phyloP scores from a whole-genome alignment of 1,139 yeast species.

The Zygoascus sp. region DNA sequence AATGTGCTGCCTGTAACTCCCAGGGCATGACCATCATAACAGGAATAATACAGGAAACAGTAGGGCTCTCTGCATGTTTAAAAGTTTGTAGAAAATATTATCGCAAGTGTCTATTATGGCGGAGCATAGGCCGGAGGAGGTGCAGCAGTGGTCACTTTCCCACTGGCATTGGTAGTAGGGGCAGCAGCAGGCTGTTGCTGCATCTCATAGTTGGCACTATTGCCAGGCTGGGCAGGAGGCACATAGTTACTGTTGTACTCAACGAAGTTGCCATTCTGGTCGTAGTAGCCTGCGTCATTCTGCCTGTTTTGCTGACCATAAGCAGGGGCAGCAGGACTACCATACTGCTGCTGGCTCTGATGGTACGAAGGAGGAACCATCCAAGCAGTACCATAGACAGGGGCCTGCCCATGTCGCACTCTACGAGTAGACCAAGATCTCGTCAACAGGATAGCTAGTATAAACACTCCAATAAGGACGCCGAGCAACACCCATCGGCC shows the following conservation, averaged over 20 bases:
- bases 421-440: conserved; percentile 50
- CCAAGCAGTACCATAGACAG: conserved; percentile 84
- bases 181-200: conserved; percentile 2
- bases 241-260: conserved; percentile 22
- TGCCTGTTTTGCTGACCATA: conserved; percentile 35
- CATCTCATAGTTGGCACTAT: conserved; percentile 5
- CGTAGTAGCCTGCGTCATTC: conserved; percentile 79
- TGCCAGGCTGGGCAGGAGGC: conserved; percentile 13
- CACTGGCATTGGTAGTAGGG: not conserved
- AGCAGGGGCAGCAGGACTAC: conserved; percentile 34
- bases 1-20: not conserved
- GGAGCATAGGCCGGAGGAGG: conserved; percentile 6
- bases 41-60: too few relatives aligned
- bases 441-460: conserved; percentile 49
- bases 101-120: too few relatives aligned
- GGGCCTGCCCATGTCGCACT: conserved; percentile 56
- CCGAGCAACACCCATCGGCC: conserved; percentile 50
- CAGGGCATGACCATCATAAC: too few relatives aligned
- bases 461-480: conserved; percentile 45
- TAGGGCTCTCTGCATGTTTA: too few relatives aligned
- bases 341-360: conserved; percentile 64
- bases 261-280: conserved; percentile 56
- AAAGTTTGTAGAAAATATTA: too few relatives aligned
- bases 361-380: conserved; percentile 85
- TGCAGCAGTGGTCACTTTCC: conserved; percentile 4